phyloP scores from a whole-genome alignment of 31 red algal genomes.

The Endocladia muricata region DNA sequence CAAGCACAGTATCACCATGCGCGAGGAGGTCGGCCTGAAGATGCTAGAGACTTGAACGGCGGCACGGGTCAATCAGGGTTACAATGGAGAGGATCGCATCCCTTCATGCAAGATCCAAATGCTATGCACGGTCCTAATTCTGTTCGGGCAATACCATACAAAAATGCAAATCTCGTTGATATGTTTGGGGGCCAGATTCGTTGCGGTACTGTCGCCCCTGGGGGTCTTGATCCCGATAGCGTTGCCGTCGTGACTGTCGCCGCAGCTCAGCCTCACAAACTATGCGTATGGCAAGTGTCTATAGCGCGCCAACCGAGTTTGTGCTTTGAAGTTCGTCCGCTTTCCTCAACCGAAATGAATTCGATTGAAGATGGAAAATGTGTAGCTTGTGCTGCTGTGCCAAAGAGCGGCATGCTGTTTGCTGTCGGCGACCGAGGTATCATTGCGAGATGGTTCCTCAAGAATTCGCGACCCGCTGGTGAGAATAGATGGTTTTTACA shows the following conservation, averaged over 20 bases:
- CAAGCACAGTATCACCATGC: no score
- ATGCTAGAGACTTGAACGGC: no score
- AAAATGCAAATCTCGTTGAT: slow-evolving; percentile 25
- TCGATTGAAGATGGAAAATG: slow-evolving; percentile 45
- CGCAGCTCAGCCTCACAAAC: slow-evolving; percentile 26
- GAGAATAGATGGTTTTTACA: slow-evolving; percentile 18
- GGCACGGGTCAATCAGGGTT: no score
- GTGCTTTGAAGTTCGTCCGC: slow-evolving; percentile 32
- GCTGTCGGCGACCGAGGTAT: slow-evolving; percentile 44
- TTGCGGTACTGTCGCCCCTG: slow-evolving; percentile 60
- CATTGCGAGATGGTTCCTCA: slow-evolving; percentile 36
- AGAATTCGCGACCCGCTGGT: slow-evolving; percentile 8
- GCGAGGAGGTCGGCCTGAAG: no score
- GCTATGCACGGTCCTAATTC: background rate
- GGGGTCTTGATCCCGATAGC: slow-evolving; percentile 27
- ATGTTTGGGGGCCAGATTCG: slow-evolving; percentile 48
- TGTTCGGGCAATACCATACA: slow-evolving; percentile 13
- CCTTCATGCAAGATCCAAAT: background rate
- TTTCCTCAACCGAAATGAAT: slow-evolving; percentile 32
- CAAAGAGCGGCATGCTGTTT: slow-evolving; percentile 49
- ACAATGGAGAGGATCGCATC: background rate
- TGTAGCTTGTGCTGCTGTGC: slow-evolving; percentile 20
- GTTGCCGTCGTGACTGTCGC: slow-evolving; percentile 62
- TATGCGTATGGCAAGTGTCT: slow-evolving; percentile 59
- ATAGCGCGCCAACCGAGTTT: background rate